Conservation (phyloP, 2,329 filamentous ascomycete species). For the Hortaea werneckii region DNA sequence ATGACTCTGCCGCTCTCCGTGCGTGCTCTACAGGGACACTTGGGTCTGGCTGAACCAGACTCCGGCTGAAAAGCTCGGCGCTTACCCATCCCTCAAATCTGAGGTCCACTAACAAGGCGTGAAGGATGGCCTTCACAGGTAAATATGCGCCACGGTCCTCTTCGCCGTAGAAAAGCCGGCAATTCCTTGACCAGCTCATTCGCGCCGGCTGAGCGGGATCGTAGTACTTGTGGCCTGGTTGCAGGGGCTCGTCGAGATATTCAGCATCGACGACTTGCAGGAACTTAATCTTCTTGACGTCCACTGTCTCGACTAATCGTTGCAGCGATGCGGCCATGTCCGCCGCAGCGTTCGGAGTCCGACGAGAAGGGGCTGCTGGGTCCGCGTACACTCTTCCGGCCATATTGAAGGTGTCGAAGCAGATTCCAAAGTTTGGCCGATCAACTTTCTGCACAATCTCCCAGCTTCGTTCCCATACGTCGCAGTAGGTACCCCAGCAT, state of each 20-base stretch:
- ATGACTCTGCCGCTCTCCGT: conserved; percentile 39
- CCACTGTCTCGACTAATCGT: conserved; percentile 44
- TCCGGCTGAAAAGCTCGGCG: conserved; percentile 58
- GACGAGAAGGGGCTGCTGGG: conserved; percentile 45
- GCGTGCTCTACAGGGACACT: conserved; percentile 48
- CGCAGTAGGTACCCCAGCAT: conserved; percentile 59
- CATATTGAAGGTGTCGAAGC: conserved; percentile 71
- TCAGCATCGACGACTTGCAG: conserved; percentile 70
- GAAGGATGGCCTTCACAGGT: conserved; percentile 51
- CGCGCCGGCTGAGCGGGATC: conserved; percentile 47
- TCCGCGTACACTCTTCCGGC: conserved; percentile 62
- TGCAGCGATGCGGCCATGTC: conserved; percentile 46
- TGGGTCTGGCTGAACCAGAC: conserved; percentile 44
- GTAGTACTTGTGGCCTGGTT: conserved; percentile 49
- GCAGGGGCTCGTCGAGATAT: conserved; percentile 47
- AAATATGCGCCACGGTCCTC: conserved; percentile 55
- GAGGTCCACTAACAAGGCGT: conserved; percentile 52
- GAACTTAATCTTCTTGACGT: conserved; percentile 60
- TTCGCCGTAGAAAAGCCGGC: conserved; percentile 58
- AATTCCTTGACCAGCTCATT: conserved; percentile 75
- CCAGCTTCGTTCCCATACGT: conserved; percentile 65
- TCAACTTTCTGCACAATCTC: conserved; percentile 56
- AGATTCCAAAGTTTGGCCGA: conserved; percentile 63
- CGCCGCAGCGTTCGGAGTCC: conserved; percentile 44
- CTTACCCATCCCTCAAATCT: conserved; percentile 62